A percentile compares a stretch with the other conserved stretches of the same genome.
These are phyloP conservation scores for Dipodascopsis uninucleata DNA, from an alignment of 805 yeast genomes.

Conservation along the genomic window DNA sequence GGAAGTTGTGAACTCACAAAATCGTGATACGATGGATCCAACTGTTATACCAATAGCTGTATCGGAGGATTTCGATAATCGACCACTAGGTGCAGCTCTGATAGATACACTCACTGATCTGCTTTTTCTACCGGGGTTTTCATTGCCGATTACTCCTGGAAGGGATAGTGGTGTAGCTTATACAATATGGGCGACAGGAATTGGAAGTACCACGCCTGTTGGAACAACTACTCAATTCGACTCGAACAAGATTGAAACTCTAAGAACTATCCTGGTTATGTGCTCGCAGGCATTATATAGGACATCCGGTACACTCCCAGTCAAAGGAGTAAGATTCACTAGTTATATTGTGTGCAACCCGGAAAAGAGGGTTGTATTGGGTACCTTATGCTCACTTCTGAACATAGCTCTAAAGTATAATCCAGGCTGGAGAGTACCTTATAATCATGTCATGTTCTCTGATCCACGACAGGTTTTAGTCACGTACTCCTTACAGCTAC, in stretches of 20 bases:
- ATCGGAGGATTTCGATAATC: slow-evolving; percentile 7
- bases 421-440: slow-evolving; percentile 37
- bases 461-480: slow-evolving; percentile 37
- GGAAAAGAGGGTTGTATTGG: slow-evolving; percentile 47
- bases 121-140: slow-evolving; percentile 57
- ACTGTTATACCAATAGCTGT: not conserved
- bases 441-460: slow-evolving; percentile 32
- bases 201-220: slow-evolving; percentile 46
- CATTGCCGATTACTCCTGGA: slow-evolving; percentile 38
- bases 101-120: slow-evolving; percentile 43
- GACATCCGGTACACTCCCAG: slow-evolving; percentile 36
- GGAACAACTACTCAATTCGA: slow-evolving; percentile 46
- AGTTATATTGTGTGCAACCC: slow-evolving; percentile 52
- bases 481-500: slow-evolving; percentile 56
- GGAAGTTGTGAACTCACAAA: slow-evolving; percentile 3
- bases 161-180: slow-evolving; percentile 37
- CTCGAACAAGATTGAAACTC: slow-evolving; percentile 61
- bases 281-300: slow-evolving; percentile 61
- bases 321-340: slow-evolving; percentile 58
- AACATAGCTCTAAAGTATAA: slow-evolving; percentile 49
- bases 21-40: no score
- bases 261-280: slow-evolving; percentile 58
- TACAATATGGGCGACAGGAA: slow-evolving; percentile 76
- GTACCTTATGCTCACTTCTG: slow-evolving; percentile 61
- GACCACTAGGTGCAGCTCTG: slow-evolving; percentile 39